Conservation (phyloP, 106 monocot genomes). For the Agapanthus africanus region DNA sequence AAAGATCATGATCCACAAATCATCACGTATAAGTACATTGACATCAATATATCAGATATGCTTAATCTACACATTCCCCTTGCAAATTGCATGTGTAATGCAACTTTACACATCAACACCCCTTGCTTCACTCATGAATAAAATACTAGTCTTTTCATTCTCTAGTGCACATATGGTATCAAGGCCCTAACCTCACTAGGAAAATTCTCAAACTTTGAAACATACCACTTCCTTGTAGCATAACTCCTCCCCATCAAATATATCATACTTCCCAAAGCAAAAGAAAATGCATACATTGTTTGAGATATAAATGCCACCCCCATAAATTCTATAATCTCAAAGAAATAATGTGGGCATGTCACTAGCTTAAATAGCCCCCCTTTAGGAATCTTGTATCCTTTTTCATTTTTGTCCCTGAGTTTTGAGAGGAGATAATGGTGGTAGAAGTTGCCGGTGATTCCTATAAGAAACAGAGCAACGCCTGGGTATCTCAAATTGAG, state of each 20-base stretch:
- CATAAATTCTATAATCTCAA: constrained; percentile 45
- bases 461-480: constrained; percentile 30
- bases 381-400: constrained; percentile 48
- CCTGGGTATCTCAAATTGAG: constrained; percentile 36
- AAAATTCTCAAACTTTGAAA: constrained; percentile 48
- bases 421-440: constrained; percentile 53
- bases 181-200: constrained; percentile 48
- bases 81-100: too few relatives aligned
- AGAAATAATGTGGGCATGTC: constrained; percentile 68
- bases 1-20: too few relatives aligned
- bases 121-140: too few relatives aligned
- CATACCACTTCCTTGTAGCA: constrained; percentile 62
- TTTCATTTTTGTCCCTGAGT: constrained; percentile 40
- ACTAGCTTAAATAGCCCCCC: constrained; percentile 56
- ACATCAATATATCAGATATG: too few relatives aligned
- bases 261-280: constrained; percentile 21
- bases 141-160: too few relatives aligned
- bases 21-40: too few relatives aligned
- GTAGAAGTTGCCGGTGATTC: constrained; percentile 62
- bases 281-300: constrained; percentile 28
- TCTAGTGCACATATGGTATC: constrained; percentile 46
- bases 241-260: constrained; percentile 62
- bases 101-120: too few relatives aligned
- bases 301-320: constrained; percentile 51
- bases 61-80: too few relatives aligned